A percentile compares a stretch with the other conserved stretches of the same genome.
Evolutionary conservation across 139 green algal genomes (phyloP).

Genomic region (Chlamydomonas sp.): DNA sequence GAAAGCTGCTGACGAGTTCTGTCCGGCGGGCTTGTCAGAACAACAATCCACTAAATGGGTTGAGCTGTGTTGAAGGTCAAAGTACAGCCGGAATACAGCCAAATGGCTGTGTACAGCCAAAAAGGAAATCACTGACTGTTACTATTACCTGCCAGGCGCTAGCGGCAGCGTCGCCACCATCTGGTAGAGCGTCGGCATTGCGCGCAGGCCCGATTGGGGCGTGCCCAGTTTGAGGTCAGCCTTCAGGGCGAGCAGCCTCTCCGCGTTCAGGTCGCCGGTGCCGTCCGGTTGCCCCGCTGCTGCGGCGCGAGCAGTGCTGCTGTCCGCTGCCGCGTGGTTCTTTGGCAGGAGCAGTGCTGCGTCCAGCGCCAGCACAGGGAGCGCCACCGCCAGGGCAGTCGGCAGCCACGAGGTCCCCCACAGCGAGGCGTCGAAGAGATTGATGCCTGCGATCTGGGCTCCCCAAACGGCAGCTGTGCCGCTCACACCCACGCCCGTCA

Average conservation of each 20-base stretch:
- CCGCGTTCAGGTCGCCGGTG: neutral
- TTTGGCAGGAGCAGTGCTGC: constrained; percentile 8
- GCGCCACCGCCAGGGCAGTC: neutral
- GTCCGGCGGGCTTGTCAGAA: too few species aligned
- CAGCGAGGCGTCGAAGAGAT: too few species aligned
- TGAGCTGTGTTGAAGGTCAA: too few species aligned
- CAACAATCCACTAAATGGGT: too few species aligned
- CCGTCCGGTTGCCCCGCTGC: neutral
- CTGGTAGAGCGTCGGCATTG: neutral
- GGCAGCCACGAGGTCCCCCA: too few species aligned
- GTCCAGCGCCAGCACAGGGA: constrained; percentile 6
- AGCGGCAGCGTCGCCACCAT: too few species aligned
- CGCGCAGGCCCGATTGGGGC: neutral
- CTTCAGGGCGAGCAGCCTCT: neutral
- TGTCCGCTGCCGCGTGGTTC: constrained; percentile 8
- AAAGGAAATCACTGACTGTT: too few species aligned
- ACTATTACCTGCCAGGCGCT: too few species aligned
- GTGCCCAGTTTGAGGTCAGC: neutral
- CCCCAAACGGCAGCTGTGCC: constrained; percentile 16
- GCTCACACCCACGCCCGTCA: constrained; percentile 2
- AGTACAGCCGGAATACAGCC: too few species aligned
- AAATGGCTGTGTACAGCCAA: too few species aligned
- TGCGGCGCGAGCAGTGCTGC: neutral
- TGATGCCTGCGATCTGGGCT: constrained; percentile 2
- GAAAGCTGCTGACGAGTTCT: too few species aligned